phyloP scores from a whole-genome alignment of 768 basidiomycete species.

The Rhizopogon roseolus region DNA sequence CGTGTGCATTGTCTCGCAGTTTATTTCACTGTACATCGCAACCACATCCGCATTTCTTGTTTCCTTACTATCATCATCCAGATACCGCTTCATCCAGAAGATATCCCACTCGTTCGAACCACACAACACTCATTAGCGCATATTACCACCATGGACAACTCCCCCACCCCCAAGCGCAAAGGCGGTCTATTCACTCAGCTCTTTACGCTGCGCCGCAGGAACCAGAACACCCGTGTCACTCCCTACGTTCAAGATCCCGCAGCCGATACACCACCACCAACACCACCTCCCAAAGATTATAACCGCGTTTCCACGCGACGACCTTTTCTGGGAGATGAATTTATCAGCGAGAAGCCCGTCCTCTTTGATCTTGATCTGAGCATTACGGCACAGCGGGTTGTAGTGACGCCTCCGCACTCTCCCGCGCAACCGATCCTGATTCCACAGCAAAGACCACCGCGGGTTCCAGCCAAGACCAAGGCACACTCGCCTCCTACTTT shows the following conservation, averaged over 20 bases:
- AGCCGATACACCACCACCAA: constrained; percentile 8
- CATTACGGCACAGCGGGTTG: background rate
- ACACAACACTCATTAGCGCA: constrained; percentile 5
- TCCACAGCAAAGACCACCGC: background rate
- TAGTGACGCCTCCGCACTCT: constrained; percentile 7
- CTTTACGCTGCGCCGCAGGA: constrained; percentile 7
- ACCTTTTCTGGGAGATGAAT: constrained; percentile 12
- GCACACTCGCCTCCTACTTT: constrained; percentile 6
- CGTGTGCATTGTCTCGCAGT: constrained; percentile 3
- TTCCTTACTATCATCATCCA: constrained; percentile 7
- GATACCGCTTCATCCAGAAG: background rate
- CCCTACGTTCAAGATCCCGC: constrained; percentile 6
- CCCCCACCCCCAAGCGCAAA: constrained; percentile 3
- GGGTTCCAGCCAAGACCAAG: background rate
- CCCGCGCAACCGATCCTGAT: background rate
- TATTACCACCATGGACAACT: background rate
- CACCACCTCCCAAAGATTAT: constrained; percentile 21
- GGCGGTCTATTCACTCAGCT: constrained; percentile 11
- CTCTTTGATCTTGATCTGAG: background rate
- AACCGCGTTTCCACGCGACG: constrained; percentile 15
- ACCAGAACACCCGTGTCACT: background rate
- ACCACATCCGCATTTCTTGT: constrained; percentile 4
- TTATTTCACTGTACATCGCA: background rate
- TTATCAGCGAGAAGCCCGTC: constrained; percentile 2
- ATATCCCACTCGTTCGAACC: constrained; percentile 1